Conservation (phyloP, 2,329 filamentous ascomycete genomes). For the Rhinocladiella similis region DNA sequence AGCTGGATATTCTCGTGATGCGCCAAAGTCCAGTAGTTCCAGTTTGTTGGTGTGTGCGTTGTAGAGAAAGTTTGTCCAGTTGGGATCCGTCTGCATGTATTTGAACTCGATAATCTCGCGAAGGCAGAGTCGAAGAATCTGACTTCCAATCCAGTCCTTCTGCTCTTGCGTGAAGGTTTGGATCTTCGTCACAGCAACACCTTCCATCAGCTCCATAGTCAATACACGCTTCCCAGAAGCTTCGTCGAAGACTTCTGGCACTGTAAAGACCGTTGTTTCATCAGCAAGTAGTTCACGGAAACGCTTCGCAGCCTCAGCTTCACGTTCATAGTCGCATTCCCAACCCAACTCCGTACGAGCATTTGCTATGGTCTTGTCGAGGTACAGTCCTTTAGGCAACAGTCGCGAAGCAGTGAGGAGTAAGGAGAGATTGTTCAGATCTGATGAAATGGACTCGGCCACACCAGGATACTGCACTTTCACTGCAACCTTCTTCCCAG, state of each 20-base stretch:
- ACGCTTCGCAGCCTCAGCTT: constrained; percentile 75
- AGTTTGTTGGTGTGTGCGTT: constrained; percentile 71
- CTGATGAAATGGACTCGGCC: constrained; percentile 91
- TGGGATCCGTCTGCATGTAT: constrained; percentile 99
- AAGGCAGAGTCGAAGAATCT: constrained; percentile 87
- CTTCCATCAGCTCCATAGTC: constrained; percentile 90
- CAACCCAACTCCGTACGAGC: constrained; percentile 87
- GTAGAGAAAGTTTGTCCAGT: constrained; percentile 99
- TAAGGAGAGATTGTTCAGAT: constrained; percentile 88
- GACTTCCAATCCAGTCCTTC: constrained; percentile 92
- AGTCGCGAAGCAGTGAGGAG: constrained; percentile 87
- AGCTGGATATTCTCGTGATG: constrained; percentile 79
- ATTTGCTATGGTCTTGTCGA: constrained; percentile 97
- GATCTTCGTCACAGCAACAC: constrained; percentile 80
- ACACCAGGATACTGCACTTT: constrained; percentile 98
- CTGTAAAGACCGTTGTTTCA: constrained; percentile 71
- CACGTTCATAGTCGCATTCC: constrained; percentile 94
- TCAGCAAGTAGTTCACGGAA: constrained; percentile 77
- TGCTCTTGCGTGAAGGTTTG: constrained; percentile 75
- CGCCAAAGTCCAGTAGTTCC: constrained; percentile 93
- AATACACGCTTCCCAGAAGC: constrained; percentile 84
- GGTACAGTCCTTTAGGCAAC: constrained; percentile 85
- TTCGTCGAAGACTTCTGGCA: constrained; percentile 75
- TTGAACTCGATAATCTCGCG: constrained; percentile 91
- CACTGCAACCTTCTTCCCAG: constrained; percentile 76